phyloP scores from a whole-genome alignment of 1,284 basidiomycete genomes.

The Boletellus deceptivus region DNA sequence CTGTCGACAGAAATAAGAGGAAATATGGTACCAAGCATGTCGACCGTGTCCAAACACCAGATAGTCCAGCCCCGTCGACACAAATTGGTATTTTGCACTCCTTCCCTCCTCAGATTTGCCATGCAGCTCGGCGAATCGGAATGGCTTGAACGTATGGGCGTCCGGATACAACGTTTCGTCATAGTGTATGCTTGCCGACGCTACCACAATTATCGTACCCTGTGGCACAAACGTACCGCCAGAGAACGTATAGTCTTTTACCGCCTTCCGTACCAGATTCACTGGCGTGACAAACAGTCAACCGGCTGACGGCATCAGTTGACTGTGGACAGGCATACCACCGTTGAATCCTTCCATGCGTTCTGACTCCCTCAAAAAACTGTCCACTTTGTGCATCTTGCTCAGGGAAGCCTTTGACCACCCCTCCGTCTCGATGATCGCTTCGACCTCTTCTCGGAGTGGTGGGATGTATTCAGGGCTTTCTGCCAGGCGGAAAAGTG shows the following conservation, averaged over 20 bases:
- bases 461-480: conserved; percentile 10
- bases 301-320: too few species aligned
- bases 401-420: conserved; percentile 43
- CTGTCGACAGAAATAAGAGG: too few species aligned
- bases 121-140: conserved; percentile 25
- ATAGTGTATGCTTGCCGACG: neutral
- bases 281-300: neutral
- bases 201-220: neutral
- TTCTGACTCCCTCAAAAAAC: conserved; percentile 44
- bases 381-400: conserved; percentile 46
- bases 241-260: neutral
- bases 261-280: neutral
- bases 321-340: too few species aligned
- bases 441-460: conserved; percentile 44
- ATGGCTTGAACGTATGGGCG: conserved; percentile 5
- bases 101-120: conserved; percentile 12
- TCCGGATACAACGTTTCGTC: conserved; percentile 20
- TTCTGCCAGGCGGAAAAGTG: conserved; percentile 35
- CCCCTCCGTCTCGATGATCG: conserved; percentile 37
- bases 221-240: neutral
- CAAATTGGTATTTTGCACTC: conserved; percentile 18
- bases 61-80: conserved; percentile 9
- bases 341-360: conserved; percentile 29
- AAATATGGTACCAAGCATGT: conserved; percentile 9
- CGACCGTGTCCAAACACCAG: conserved; percentile 16